Base-by-base conservation (phyloP, 805 yeast genomes). In the Zygotorulaspora chibaensis region DNA sequence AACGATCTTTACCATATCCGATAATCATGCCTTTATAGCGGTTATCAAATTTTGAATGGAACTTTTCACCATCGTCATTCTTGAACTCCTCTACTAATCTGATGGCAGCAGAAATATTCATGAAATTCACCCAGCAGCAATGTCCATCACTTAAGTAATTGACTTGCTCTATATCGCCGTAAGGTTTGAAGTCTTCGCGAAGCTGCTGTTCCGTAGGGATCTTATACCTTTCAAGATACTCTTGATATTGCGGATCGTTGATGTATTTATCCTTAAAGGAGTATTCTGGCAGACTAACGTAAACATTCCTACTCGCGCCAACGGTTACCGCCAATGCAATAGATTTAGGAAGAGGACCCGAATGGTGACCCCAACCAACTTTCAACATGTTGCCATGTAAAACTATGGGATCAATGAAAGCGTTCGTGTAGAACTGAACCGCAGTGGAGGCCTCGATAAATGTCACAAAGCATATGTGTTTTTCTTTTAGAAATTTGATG, bases 261-360 rank as follows among this genome's bases (percentile, higher is more conserved):
- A 55, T 54, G 38, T 45, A 59, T 42, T 65, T 64, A 36, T 68
- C 69, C 37, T 73, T 69, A 48, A 72, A 75, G 6, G 69, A 65
- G 40, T 52, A 57, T 42, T 67, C 72, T 12, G 71, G 71, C 43
- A 80, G 65, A 30, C 91, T 89, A 48, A 85, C 79, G 62, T 85
- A 85, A 12, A 85, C 78, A 59, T 85, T 85, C 69, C 95, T 75
- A 27, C 86, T 79, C 2, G 90, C 91, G 26, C 90, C 89, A 2
- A 77, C 75, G 1, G 85, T 76, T 2, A 83, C 86, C 2, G 87
- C 87, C 37, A 76, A 63, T 0, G 80, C 68, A 35, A 85, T 72
- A 1, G 74, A 71, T 35, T 77, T 71, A 29, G 73, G 72, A 27
- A 84, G 57, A 0, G 84, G 81, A 1, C 90, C 89, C 12, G 84